Conservation (phyloP, 768 basidiomycete genomes). For the Tulasnella sp. region DNA sequence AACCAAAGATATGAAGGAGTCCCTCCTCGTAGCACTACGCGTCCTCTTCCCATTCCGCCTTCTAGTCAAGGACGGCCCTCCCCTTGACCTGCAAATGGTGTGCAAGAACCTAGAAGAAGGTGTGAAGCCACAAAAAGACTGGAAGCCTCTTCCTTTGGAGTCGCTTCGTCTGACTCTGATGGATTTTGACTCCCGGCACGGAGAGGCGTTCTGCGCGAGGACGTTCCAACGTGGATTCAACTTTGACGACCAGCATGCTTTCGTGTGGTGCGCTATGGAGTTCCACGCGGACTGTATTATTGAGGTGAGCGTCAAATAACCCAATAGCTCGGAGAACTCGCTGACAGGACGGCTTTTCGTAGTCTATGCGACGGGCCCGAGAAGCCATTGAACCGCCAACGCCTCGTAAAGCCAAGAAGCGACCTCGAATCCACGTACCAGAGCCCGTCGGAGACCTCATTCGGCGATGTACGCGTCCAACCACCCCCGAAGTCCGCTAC, state of each 20-base stretch:
- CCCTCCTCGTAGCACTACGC: constrained; percentile 63
- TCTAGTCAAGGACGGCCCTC: constrained; percentile 32
- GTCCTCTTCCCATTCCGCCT: constrained; percentile 61
- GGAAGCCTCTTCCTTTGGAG: constrained; percentile 3
- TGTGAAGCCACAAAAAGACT: background rate
- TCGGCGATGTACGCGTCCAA: background rate
- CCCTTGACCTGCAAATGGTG: constrained; percentile 17
- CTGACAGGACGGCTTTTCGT: constrained; percentile 33
- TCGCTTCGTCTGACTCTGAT: background rate
- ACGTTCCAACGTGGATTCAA: constrained; percentile 69
- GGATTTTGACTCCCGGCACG: background rate
- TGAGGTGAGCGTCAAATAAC: constrained; percentile 42
- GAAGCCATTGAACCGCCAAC: constrained; percentile 28
- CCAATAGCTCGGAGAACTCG: background rate
- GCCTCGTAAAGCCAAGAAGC: constrained; percentile 27
- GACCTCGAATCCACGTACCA: constrained; percentile 27
- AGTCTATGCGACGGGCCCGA: constrained; percentile 28
- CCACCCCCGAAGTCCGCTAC: constrained; percentile 24
- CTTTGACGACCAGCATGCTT: constrained; percentile 60
- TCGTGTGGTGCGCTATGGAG: constrained; percentile 72
- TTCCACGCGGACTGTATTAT: constrained; percentile 70
- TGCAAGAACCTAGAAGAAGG: constrained; percentile 25
- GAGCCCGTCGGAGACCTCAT: constrained; percentile 5
- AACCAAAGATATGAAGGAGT: constrained; percentile 67
- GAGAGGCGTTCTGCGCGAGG: constrained; percentile 46